Conservation (phyloP, 1,284 basidiomycete species). For the Trichosporon coremiiforme region DNA sequence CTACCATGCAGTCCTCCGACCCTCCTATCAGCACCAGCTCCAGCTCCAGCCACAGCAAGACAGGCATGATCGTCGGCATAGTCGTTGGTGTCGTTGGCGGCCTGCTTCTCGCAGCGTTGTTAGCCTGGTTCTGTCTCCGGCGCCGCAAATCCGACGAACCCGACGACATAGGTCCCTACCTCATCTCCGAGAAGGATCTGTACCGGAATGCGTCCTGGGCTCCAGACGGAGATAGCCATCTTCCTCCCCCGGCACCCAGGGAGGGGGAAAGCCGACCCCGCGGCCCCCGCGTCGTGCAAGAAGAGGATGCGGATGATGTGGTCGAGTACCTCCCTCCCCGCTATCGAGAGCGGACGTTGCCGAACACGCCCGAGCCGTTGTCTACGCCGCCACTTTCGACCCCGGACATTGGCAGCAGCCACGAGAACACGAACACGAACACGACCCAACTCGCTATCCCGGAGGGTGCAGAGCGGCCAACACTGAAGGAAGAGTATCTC, state of each 20-base stretch:
- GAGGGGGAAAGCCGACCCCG: not conserved
- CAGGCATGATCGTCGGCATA: not conserved
- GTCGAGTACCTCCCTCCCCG: not conserved
- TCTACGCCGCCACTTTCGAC: not conserved
- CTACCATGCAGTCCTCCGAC: no score
- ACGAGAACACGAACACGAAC: not conserved
- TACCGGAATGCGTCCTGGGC: not conserved
- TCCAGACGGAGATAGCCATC: no score
- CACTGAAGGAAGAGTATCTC: not conserved
- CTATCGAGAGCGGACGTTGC: not conserved
- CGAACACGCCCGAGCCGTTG: not conserved
- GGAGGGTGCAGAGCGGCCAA: no score
- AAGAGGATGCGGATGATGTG: not conserved
- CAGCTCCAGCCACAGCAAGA: not conserved
- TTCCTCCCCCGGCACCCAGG: no score
- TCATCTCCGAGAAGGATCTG: not conserved
- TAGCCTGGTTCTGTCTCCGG: not conserved
- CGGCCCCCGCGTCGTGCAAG: not conserved
- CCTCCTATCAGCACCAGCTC: no score
- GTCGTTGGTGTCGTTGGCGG: not conserved
- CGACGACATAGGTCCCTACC: not conserved
- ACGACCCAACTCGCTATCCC: not conserved
- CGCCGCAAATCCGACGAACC: not conserved
- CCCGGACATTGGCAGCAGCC: not conserved
- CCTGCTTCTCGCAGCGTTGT: not conserved